Evolutionary conservation across 768 basidiomycete genomes (phyloP), one percentile per base, ranked within the genome.

Genomic region (Chalciporus sphaerocephalus): DNA sequence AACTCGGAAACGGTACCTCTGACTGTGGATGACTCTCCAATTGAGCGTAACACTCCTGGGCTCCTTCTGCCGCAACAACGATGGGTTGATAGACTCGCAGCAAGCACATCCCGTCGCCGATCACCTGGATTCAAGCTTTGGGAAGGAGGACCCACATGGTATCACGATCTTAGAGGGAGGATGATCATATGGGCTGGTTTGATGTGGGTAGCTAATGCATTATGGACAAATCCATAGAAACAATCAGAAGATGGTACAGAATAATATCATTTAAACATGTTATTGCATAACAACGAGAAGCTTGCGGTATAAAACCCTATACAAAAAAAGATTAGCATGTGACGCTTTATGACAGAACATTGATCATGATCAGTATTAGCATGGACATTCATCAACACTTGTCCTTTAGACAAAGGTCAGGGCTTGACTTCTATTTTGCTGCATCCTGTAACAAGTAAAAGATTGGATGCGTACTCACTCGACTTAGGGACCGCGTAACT

Each of bases 381-480:
- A 91, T 90, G 87, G 85, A 75, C 68, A 65, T 71, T 87, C 86
- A 74, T 86, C 85, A 85, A 72, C 65, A 58, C 72, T 69, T 65
- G 74, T 85, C 83, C 83, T 75, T 79, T 46, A 79, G 83, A 87
- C 76, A 67, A n/a, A 70, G 73, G 66, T 90, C 81, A 83, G 87
- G 71, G 87, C 87, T 91, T 90, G 87, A 90, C 87, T 88, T 85
- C 87, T 90, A 78, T 80, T 73, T 74, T 80, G 62, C 75, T 80
- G 74, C 57, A 87, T 85, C 87, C 80, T 58, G 68, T 55, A 48
- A n/a, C 15, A 55, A 45, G 46, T 11, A 10, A 6, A 41, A 39
- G 6, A 51, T n/a, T n/a, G 51, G 32, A 55, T 35, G 39, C 4
- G 7, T 17, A 66, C 76, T 75, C 65, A 78, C 76, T 15, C 15